A percentile compares a stretch with the other conserved stretches of the same genome.
These are phyloP conservation scores for Emericellopsis cladophorae DNA, from an alignment of 2,329 filamentous ascomycete species.

Conservation along the genomic window DNA sequence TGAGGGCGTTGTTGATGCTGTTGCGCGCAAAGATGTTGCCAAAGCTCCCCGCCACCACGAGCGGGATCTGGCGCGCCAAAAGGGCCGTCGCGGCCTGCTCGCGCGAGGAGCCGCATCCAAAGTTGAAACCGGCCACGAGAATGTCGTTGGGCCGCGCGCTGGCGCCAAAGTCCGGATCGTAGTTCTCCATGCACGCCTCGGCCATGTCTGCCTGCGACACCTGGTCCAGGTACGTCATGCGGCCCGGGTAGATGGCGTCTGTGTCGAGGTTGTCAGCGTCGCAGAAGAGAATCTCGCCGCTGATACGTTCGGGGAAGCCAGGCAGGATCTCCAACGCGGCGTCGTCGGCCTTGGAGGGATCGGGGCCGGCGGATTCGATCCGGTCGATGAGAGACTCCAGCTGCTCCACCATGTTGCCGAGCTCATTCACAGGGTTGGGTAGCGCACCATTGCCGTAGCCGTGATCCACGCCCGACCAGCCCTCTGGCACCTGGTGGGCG, in stretches of 20 bases:
- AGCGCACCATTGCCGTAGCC: not conserved
- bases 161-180: slow-evolving; percentile 58
- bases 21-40: slow-evolving; percentile 74
- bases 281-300: slow-evolving; percentile 79
- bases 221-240: slow-evolving; percentile 86
- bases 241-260: slow-evolving; percentile 83
- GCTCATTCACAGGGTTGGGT: slow-evolving; percentile 50
- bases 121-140: slow-evolving; percentile 77
- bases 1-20: slow-evolving; percentile 65
- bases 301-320: slow-evolving; percentile 73
- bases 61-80: slow-evolving; percentile 64
- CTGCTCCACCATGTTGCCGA: slow-evolving; percentile 59
- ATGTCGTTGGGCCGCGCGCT: slow-evolving; percentile 62
- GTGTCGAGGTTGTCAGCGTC: slow-evolving; percentile 79
- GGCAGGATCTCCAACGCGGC: slow-evolving; percentile 43
- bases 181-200: slow-evolving; percentile 86
- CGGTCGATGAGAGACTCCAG: slow-evolving; percentile 47
- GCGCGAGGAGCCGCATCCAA: slow-evolving; percentile 62
- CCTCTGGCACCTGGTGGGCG: slow-evolving; percentile 61
- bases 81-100: slow-evolving; percentile 78
- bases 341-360: slow-evolving; percentile 10
- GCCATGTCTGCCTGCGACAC: slow-evolving; percentile 71
- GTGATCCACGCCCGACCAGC: slow-evolving; percentile 9
- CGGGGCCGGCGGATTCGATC: slow-evolving; percentile 10
- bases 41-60: slow-evolving; percentile 72